Conservation (phyloP, 2,329 filamentous ascomycete genomes). For the Xylaria sp. region DNA sequence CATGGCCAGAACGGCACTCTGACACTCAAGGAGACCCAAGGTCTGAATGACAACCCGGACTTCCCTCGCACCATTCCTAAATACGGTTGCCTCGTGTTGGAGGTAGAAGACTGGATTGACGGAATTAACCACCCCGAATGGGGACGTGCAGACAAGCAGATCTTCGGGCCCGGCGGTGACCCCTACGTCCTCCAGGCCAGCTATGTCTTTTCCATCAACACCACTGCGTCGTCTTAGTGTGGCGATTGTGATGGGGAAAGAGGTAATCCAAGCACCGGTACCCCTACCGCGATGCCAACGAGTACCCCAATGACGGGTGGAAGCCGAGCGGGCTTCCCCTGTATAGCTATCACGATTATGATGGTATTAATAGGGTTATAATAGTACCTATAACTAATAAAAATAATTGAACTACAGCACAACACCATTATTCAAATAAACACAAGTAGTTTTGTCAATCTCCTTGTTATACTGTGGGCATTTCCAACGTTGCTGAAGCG, state of each 20-base stretch:
- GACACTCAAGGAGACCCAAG: slow-evolving; percentile 73
- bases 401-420: slow-evolving; percentile 12
- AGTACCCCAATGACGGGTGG: neutral
- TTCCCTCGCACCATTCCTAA: slow-evolving; percentile 69
- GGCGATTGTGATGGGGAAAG: slow-evolving; percentile 17
- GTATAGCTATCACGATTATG: slow-evolving; percentile 1
- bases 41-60: slow-evolving; percentile 57
- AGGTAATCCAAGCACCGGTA: neutral
- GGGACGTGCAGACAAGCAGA: slow-evolving; percentile 68
- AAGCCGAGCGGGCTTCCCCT: neutral
- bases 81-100: slow-evolving; percentile 87
- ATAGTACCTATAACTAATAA: slow-evolving; percentile 17
- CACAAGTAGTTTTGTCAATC: neutral
- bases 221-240: slow-evolving; percentile 36
- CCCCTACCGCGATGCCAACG: neutral
- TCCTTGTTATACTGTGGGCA: neutral
- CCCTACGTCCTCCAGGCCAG: slow-evolving; percentile 67
- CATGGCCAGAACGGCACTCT: slow-evolving; percentile 74
- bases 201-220: slow-evolving; percentile 63
- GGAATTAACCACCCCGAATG: slow-evolving; percentile 91
- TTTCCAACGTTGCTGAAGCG: no score
- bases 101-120: slow-evolving; percentile 93
- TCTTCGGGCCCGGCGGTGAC: slow-evolving; percentile 63
- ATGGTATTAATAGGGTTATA: slow-evolving; percentile 12
- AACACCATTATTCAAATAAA: neutral